Percentiles rank a stretch among this genome's conserved stretches.
Evolutionary conservation across 2,329 filamentous ascomycete species (phyloP).

Genomic region (Neophaeococcomyces aloes): DNA sequence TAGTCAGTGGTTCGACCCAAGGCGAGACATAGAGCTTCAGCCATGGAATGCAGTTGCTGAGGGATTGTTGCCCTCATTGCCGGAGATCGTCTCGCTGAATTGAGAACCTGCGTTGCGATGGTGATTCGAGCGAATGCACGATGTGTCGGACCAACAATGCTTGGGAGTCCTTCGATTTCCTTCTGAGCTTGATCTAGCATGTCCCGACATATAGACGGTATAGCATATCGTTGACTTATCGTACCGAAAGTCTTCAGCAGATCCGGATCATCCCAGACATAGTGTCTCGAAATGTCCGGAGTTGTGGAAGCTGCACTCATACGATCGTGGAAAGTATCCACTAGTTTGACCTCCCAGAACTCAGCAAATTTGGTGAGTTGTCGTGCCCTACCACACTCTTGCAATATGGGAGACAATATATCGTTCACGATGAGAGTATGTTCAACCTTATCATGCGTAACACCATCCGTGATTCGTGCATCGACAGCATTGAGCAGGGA

Average conservation of each 20-base stretch:
- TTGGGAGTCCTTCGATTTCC: slow-evolving; percentile 10
- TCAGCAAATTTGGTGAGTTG: slow-evolving; percentile 31
- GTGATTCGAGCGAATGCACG: slow-evolving; percentile 14
- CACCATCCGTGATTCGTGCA: not conserved
- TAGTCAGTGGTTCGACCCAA: slow-evolving; percentile 15
- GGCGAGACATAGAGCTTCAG: slow-evolving; percentile 5
- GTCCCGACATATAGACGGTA: not conserved
- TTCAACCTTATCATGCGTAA: too few relatives aligned
- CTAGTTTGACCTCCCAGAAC: slow-evolving; percentile 32
- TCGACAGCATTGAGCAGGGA: not conserved
- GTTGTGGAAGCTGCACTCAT: slow-evolving; percentile 19
- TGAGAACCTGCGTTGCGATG: slow-evolving; percentile 11
- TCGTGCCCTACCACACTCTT: slow-evolving; percentile 24
- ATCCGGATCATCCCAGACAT: slow-evolving; percentile 38
- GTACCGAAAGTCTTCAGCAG: slow-evolving; percentile 23
- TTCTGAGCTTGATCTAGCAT: slow-evolving; percentile 11
- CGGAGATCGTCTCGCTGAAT: not conserved
- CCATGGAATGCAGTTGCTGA: not conserved
- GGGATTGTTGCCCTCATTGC: not conserved
- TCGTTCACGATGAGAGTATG: not conserved
- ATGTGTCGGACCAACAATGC: slow-evolving; percentile 12
- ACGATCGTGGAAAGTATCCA: slow-evolving; percentile 25
- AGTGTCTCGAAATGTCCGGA: slow-evolving; percentile 23
- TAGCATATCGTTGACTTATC: not conserved
- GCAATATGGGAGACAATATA: slow-evolving; percentile 3